phyloP scores from a whole-genome alignment of 2,329 filamentous ascomycete species.

The Microcyclospora pomicola region DNA sequence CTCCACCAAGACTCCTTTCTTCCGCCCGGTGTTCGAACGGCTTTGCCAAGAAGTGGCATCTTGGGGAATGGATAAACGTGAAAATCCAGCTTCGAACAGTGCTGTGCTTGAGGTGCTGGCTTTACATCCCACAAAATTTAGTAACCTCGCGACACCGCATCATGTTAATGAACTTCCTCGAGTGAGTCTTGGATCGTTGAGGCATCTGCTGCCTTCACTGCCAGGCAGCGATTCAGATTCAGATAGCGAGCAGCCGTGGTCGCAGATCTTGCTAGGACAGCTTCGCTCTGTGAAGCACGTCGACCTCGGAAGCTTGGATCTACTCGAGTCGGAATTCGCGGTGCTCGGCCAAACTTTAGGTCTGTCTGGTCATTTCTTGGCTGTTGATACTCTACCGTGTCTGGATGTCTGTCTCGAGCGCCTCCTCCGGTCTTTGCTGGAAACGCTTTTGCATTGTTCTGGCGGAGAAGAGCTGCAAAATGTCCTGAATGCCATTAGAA shows the following conservation, averaged over 20 bases:
- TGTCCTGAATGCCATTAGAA: not conserved
- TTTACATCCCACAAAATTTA: not conserved
- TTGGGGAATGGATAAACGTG: slow-evolving; percentile 1
- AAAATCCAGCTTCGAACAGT: slow-evolving; percentile 1
- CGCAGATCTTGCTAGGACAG: not conserved
- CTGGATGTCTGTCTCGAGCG: slow-evolving; percentile 18
- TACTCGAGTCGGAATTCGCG: slow-evolving; percentile 28
- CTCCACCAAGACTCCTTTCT: slow-evolving; percentile 26
- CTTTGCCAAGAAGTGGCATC: slow-evolving; percentile 25
- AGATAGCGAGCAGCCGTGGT: not conserved
- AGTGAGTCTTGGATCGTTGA: not conserved
- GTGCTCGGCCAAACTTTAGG: slow-evolving; percentile 25
- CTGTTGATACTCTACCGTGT: slow-evolving; percentile 17
- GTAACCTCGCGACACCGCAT: not conserved
- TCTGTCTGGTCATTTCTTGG: slow-evolving; percentile 22
- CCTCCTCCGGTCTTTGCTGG: slow-evolving; percentile 17
- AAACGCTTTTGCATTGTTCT: slow-evolving; percentile 13
- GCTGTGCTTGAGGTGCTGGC: slow-evolving; percentile 7
- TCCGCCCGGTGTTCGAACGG: slow-evolving; percentile 32
- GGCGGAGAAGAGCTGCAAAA: not conserved
- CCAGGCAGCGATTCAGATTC: not conserved
- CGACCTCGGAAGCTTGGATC: slow-evolving; percentile 25
- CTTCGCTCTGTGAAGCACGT: slow-evolving; percentile 20
- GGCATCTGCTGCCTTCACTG: not conserved
- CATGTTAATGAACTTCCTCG: not conserved